phyloP scores from a whole-genome alignment of 345 rosid species.

The Mallotus nudiflorus region DNA sequence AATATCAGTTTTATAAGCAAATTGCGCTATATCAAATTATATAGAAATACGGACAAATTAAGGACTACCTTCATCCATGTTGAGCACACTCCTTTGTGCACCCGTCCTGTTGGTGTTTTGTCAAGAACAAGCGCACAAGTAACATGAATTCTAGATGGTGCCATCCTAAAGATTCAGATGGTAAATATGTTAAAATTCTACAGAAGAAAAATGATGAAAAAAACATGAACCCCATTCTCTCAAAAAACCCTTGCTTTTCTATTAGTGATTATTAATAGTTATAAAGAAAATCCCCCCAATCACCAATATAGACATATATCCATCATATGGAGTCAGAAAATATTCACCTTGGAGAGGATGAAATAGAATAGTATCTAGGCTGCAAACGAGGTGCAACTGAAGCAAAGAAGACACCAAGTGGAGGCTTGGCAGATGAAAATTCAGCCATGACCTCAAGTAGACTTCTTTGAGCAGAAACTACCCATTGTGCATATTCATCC shows the following conservation, averaged over 20 bases:
- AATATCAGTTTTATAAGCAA: neutral
- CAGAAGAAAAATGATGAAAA: neutral
- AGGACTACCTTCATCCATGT: conserved; percentile 86
- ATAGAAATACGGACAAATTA: neutral
- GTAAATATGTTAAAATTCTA: conserved; percentile 4
- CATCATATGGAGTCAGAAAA: neutral
- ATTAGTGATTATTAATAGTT: too few relatives aligned
- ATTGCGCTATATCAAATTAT: neutral
- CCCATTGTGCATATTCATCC: conserved; percentile 94
- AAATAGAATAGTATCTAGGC: conserved; percentile 92
- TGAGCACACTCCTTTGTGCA: conserved; percentile 92
- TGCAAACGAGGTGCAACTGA: conserved; percentile 84
- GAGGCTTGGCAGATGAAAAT: conserved; percentile 87
- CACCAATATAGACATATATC: too few relatives aligned
- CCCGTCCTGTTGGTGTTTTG: conserved; percentile 78
- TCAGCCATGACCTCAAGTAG: conserved; percentile 92
- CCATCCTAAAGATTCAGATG: conserved; percentile 50
- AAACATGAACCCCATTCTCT: too few relatives aligned
- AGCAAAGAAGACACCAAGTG: conserved; percentile 95
- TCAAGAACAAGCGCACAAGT: conserved; percentile 89
- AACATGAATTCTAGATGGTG: conserved; percentile 74
- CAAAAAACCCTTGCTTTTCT: neutral
- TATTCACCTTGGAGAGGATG: conserved; percentile 90
- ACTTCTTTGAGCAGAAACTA: conserved; percentile 84
- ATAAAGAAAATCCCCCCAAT: neutral